Conservation (phyloP, 2,329 filamentous ascomycete genomes). For the Colletotrichum graminicola region DNA sequence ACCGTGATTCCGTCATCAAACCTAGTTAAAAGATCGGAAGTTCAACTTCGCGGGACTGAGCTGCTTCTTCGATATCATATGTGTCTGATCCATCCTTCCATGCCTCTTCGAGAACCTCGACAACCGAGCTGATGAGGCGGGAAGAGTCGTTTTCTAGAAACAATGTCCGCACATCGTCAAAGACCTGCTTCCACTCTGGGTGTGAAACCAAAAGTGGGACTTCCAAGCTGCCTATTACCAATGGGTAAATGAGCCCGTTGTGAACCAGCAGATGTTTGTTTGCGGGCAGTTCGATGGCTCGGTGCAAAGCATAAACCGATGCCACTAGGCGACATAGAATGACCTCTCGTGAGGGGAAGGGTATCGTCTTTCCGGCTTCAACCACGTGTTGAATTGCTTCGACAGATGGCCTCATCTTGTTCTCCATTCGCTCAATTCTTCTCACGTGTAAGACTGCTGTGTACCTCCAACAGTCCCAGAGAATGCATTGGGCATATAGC, state of each 20-base stretch:
- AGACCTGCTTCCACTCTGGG: slow-evolving; percentile 41
- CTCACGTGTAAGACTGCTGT: slow-evolving; percentile 46
- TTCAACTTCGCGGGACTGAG: slow-evolving; percentile 32
- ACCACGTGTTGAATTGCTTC: not conserved
- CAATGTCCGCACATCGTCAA: slow-evolving; percentile 24
- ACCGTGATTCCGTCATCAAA: not conserved
- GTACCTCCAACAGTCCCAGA: slow-evolving; percentile 48
- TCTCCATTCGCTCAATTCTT: slow-evolving; percentile 16
- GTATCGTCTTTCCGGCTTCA: not conserved
- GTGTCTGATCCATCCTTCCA: slow-evolving; percentile 33
- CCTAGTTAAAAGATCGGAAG: slow-evolving; percentile 35
- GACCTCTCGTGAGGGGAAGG: slow-evolving; percentile 39
- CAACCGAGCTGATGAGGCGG: slow-evolving; percentile 11
- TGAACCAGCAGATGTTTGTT: slow-evolving; percentile 43
- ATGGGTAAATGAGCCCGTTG: slow-evolving; percentile 48
- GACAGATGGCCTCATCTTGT: not conserved
- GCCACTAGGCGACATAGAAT: slow-evolving; percentile 46
- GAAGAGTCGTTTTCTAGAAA: slow-evolving; percentile 30
- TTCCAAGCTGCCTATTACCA: slow-evolving; percentile 46
- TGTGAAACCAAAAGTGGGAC: slow-evolving; percentile 41
- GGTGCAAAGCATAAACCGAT: slow-evolving; percentile 45
- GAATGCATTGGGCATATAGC: slow-evolving; percentile 46
- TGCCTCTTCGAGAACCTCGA: slow-evolving; percentile 31
- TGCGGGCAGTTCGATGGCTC: slow-evolving; percentile 33
- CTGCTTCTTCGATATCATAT: slow-evolving; percentile 40